Evolutionary conservation across 2,329 filamentous ascomycete genomes (phyloP), one percentile per base, ranked within the genome.

Genomic region (Chaetomiaceae sp.): DNA sequence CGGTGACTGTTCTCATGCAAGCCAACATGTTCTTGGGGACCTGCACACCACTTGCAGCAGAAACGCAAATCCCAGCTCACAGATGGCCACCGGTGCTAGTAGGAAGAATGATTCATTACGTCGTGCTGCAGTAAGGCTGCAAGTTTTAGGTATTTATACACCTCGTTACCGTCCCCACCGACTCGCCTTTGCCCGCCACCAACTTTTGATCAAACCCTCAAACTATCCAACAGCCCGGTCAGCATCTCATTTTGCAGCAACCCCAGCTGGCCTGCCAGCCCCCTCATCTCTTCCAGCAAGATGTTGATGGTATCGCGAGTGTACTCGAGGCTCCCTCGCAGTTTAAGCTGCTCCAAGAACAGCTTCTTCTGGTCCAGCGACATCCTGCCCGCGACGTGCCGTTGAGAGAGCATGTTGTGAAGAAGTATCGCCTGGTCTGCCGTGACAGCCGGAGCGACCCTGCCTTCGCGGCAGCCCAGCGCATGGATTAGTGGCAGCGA

Each of bases 401-500:
- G 43, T 14, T 51, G 45, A 9, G 42, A 24, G 6, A 53, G 48
- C n/a, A 53, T 20, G 36, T 45, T 51, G 18, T 22, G 32, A 14
- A 49, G 42, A 12, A 53, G 3, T 0, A 7, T 9, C 3, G 18
- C 14, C 7, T n/a, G 12, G 29, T 14, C 4, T 2, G 29, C 5
- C 3, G 3, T 7, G 3, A 11, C 10, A 15, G 14, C 3, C 1
- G 6, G 12, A 6, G 19, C n/a, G 20, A 18, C 4, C n/a, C 10
- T 2, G n/a, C 10, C 5, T 7, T 34, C 6, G 7, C 9, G 12
- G 20, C 12, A 20, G 3, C 35, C 30, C 4, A 43, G 37, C 3
- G 49, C 47, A 32, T 53, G 48, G 17, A 67, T 60, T 5, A 70
- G 47, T 1, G 56, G 57, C 12, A 66, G 55, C 2, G 67, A 68